Percentiles rank a stretch among this genome's conserved stretches.
phyloP scores from a whole-genome alignment of 495 filamentous ascomycete species.

The Penicillium waksmanii region DNA sequence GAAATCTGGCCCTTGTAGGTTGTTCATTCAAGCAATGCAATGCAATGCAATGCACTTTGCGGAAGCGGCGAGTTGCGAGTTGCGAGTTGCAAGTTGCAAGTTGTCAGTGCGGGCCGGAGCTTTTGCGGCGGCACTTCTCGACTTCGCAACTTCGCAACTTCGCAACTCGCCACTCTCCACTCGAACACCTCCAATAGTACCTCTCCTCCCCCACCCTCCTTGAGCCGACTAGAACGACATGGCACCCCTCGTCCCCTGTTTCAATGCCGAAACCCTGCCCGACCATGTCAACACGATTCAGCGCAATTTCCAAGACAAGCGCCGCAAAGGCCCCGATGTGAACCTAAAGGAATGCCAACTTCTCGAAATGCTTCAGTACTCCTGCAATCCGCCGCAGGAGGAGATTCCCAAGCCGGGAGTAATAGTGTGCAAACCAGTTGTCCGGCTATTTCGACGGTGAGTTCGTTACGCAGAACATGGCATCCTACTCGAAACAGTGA shows the following conservation, averaged over 20 bases:
- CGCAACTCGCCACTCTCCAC: background rate
- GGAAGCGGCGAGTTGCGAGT: background rate
- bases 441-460: conserved; percentile 80
- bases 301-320: conserved; percentile 49
- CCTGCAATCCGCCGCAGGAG: conserved; percentile 64
- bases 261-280: conserved; percentile 42
- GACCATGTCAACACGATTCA: conserved; percentile 45
- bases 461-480: conserved; percentile 23
- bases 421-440: conserved; percentile 72
- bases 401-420: conserved; percentile 56
- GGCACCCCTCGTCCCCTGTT: conserved; percentile 49
- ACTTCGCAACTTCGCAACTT: background rate
- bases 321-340: conserved; percentile 47
- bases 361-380: conserved; percentile 80
- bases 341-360: conserved; percentile 72
- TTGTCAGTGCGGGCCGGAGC: too few relatives aligned
- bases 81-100: too few relatives aligned
- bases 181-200: conserved; percentile 1
- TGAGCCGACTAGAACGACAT: conserved; percentile 24
- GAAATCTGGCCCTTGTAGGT: too few relatives aligned
- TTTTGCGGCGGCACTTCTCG: too few relatives aligned
- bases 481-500: background rate
- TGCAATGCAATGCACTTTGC: background rate
- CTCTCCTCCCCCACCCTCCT: background rate
- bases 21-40: background rate